Conservation (phyloP, 305 asterid species). For the Fraxinus greggii region DNA sequence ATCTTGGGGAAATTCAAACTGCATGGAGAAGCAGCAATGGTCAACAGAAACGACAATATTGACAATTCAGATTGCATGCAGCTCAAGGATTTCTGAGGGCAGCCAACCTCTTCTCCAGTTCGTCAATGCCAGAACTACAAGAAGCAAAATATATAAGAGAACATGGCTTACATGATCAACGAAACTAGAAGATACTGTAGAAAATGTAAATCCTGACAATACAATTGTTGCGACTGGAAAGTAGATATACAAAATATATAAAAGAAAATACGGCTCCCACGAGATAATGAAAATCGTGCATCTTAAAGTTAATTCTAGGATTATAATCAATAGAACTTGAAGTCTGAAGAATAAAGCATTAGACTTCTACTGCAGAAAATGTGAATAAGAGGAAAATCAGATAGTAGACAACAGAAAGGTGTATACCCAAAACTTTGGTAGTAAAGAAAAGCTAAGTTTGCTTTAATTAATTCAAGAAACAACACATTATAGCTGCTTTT, state of each 20-base stretch:
- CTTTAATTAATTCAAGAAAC: background rate
- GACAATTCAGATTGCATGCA: background rate
- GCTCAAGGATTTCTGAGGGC: constrained; percentile 61
- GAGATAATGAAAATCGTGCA: background rate
- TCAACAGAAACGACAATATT: background rate
- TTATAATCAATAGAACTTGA: background rate
- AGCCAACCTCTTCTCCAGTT: constrained; percentile 61
- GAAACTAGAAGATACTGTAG: background rate
- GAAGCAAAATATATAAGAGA: background rate
- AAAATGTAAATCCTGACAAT: background rate
- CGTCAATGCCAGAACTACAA: constrained; percentile 53
- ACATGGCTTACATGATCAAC: background rate
- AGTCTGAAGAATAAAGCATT: background rate
- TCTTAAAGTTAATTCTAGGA: background rate
- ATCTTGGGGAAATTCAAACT: background rate
- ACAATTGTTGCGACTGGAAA: background rate
- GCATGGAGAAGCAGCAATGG: background rate
- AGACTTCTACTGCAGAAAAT: background rate
- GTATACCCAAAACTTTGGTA: background rate
- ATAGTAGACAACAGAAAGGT: background rate
- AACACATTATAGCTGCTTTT: background rate
- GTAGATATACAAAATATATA: background rate
- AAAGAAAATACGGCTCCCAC: background rate
- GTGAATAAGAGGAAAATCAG: background rate
- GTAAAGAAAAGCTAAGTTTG: background rate